Conservation (phyloP, 257 asterid genomes). For the Fraxinus excelsior region DNA sequence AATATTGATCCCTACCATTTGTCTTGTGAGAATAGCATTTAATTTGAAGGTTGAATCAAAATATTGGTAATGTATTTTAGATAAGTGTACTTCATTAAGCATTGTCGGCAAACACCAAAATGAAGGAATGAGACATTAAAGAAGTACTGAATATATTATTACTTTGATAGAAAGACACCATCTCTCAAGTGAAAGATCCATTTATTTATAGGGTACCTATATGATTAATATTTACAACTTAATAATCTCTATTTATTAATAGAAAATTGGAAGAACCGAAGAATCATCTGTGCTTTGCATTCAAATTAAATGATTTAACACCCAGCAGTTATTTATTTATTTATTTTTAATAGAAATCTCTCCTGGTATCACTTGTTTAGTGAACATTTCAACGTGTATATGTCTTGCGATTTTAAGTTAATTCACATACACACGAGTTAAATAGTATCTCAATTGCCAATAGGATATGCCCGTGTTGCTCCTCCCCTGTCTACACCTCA, state of each 20-base stretch:
- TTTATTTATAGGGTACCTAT: not conserved
- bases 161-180: not conserved
- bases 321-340: not conserved
- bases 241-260: not conserved
- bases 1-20: not conserved
- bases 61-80: not conserved
- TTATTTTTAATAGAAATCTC: not conserved
- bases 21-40: not conserved
- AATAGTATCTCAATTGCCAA: not conserved
- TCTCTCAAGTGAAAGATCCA: not conserved
- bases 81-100: not conserved
- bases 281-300: not conserved
- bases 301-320: not conserved
- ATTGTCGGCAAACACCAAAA: not conserved
- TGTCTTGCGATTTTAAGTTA: not conserved
- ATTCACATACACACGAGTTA: not conserved
- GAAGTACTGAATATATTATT: not conserved
- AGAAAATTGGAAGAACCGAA: not conserved
- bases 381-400: not conserved
- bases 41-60: not conserved
- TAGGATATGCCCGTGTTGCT: not conserved
- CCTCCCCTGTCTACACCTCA: not conserved
- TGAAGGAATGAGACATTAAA: not conserved
- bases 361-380: not conserved
- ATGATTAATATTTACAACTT: not conserved